Conservation (phyloP, 2,329 filamentous ascomycete species). For the Aspergillus piperis region DNA sequence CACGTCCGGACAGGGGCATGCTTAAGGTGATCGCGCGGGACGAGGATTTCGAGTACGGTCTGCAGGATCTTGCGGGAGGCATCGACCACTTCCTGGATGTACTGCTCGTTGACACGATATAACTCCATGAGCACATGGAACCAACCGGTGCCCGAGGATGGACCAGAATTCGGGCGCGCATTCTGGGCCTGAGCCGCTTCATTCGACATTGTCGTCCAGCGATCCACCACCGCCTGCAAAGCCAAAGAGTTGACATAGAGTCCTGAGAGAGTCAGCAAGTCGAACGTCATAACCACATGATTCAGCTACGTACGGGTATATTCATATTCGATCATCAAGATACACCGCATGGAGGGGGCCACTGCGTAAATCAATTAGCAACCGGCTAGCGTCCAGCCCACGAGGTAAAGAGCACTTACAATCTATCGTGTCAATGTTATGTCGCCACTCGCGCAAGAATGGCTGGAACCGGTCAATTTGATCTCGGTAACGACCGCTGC, state of each 20-base stretch:
- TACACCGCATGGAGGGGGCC: slow-evolving; percentile 64
- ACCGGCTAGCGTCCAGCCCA: not conserved
- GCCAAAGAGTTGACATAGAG: slow-evolving; percentile 92
- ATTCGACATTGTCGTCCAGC: slow-evolving; percentile 72
- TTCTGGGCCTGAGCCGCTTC: slow-evolving; percentile 37
- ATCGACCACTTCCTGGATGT: slow-evolving; percentile 64
- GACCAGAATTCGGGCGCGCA: slow-evolving; percentile 28
- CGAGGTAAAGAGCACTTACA: slow-evolving; percentile 33
- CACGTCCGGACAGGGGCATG: slow-evolving; percentile 65
- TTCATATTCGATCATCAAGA: slow-evolving; percentile 91
- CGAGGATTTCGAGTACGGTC: slow-evolving; percentile 60
- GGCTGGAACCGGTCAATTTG: slow-evolving; percentile 80
- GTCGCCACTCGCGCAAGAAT: slow-evolving; percentile 74
- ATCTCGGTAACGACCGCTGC: slow-evolving; percentile 78
- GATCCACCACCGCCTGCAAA: slow-evolving; percentile 90
- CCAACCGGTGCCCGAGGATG: slow-evolving; percentile 35
- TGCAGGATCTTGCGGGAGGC: slow-evolving; percentile 62
- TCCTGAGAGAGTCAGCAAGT: slow-evolving; percentile 29
- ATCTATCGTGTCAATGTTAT: slow-evolving; percentile 76
- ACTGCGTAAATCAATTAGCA: slow-evolving; percentile 43
- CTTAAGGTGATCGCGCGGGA: slow-evolving; percentile 59
- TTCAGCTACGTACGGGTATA: slow-evolving; percentile 69
- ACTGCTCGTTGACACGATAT: slow-evolving; percentile 61
- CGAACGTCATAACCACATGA: slow-evolving; percentile 3
- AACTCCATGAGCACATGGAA: slow-evolving; percentile 46